Conservation (phyloP, 768 basidiomycete species). For the Cubamyces lactineus region DNA sequence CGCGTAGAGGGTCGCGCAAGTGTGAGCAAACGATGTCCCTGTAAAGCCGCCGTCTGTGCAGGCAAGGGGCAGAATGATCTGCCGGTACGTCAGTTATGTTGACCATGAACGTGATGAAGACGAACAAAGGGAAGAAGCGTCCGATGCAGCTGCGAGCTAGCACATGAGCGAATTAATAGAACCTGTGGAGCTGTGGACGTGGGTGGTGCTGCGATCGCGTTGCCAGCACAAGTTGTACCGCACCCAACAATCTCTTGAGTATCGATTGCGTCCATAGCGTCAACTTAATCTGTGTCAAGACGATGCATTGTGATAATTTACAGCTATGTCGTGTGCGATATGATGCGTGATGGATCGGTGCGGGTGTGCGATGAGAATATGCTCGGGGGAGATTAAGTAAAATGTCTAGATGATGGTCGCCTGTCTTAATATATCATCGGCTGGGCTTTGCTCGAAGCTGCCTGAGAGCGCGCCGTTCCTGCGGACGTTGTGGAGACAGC, state of each 20-base stretch:
- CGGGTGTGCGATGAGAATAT: constrained; percentile 5
- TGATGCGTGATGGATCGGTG: background rate
- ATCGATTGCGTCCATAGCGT: background rate
- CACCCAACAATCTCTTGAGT: too few species aligned
- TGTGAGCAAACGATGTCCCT: constrained; percentile 11
- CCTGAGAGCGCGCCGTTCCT: background rate
- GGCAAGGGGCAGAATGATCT: background rate
- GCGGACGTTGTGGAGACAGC: background rate
- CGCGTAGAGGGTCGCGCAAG: constrained; percentile 3
- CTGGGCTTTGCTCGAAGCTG: background rate
- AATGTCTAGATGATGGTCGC: background rate
- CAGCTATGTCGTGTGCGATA: constrained; percentile 11
- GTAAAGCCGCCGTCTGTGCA: constrained; percentile 12
- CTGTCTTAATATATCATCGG: constrained; percentile 2
- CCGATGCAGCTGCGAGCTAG: too few species aligned
- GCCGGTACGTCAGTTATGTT: background rate
- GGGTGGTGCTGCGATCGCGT: too few species aligned
- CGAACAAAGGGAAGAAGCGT: too few species aligned
- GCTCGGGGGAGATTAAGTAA: constrained; percentile 1
- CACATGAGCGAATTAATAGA: too few species aligned
- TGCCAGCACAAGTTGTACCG: too few species aligned
- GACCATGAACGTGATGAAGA: background rate
- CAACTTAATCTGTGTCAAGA: background rate
- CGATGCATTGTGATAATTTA: constrained; percentile 19
- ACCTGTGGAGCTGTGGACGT: too few species aligned